Base-by-base conservation (phyloP, 2,329 filamentous ascomycete genomes). In the Fusarium sp. region DNA sequence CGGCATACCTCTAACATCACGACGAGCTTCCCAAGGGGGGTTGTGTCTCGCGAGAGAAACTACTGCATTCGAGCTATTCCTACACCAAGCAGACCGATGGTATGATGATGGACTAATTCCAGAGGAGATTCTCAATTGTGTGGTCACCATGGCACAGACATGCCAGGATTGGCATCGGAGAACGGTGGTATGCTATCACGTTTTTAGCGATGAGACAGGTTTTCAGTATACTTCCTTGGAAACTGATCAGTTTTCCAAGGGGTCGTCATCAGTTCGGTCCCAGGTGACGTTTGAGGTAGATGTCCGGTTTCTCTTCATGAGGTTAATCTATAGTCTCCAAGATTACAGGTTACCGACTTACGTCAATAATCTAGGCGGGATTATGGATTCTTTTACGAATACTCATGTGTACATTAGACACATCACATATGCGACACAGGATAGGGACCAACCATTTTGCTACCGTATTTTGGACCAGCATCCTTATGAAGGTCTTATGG, bases 1-100 rank as follows among this genome's bases (percentile, higher is more conserved):
- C 2, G 34, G 11, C 0, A 30, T 2, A 3, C 1, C 26, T 1
- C 5, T 8, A 17, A 0, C 39, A 2, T 1, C 15, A 0, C 11
- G 21, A 10, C 1, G 7, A 11, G 3, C 15, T 2, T 3, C 9
- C 1, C 0, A 30, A 2, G 1, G 14, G 1, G 2, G 11, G 6
- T n/a, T 14, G 0, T 0, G 0, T 4, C 5, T 1, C 4, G 5
- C 1, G 1, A n/a, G 20, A 10, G 0, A 19, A 9, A 28, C 3
- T 8, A 39, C 32, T 8, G 11, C 40, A 9, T 34, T 56, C 4
- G 34, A 56, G n/a, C 21, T 26, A 0, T 10, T 58, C 4, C 11
- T 58, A 7, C 6, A 1, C 3, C 12, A 10, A 1, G 14, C 10
- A 3, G n/a, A n/a, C n/a, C n/a, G n/a, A n/a, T n/a, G n/a, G n/a